Evolutionary conservation across 768 basidiomycete genomes (phyloP), one percentile per base, ranked within the genome.

Genomic region (Naematelia aurantialba): DNA sequence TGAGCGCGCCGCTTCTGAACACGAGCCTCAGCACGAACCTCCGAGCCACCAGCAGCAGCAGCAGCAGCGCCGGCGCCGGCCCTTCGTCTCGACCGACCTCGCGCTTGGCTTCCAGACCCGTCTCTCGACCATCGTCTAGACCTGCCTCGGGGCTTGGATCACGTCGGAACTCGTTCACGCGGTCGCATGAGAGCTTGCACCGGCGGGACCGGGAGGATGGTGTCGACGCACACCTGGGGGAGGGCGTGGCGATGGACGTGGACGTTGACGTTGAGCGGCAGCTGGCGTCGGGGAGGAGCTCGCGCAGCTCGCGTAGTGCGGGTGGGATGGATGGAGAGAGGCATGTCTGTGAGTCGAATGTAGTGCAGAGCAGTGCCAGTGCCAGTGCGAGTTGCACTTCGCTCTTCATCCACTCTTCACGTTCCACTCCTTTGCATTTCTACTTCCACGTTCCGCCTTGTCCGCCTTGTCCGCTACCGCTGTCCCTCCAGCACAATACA

Each of bases 41-140:
- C 17, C 34, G 34, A 39, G 34, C 34, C 8, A 8, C 8, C 34
- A 8, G 8, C 34, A n/a, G n/a, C n/a, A n/a, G 8, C 34, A 39
- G 34, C 17, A 8, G 8, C 8, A 39, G 34, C 34, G 30, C 27
- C 10, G 29, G 19, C 14, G 52, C 52, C 2, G 34, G 52, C 11
- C 34, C 52, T n/a, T 52, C 52, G 12, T 52, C 52, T 30, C 52
- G 52, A 39, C 52, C 52, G 13, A 27, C 25, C 19, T 52, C 52
- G 10, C 12, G 34, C 24, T n/a, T 14, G 5, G 19, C 52, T 5
- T 50, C 48, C 17, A 22, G 24, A 17, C 22, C 48, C 4, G 8
- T 24, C 4, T 17, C 22, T 17, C 21, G 49, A 51, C 49, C 49
- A 19, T 51, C 49, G 22, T 22, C 17, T n/a, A 51, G 22, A 51